A percentile compares a stretch with the other conserved stretches of the same genome.
Evolutionary conservation across 176 grass and related monocot species (phyloP).

Genomic region (Coix lacrymajobi): DNA sequence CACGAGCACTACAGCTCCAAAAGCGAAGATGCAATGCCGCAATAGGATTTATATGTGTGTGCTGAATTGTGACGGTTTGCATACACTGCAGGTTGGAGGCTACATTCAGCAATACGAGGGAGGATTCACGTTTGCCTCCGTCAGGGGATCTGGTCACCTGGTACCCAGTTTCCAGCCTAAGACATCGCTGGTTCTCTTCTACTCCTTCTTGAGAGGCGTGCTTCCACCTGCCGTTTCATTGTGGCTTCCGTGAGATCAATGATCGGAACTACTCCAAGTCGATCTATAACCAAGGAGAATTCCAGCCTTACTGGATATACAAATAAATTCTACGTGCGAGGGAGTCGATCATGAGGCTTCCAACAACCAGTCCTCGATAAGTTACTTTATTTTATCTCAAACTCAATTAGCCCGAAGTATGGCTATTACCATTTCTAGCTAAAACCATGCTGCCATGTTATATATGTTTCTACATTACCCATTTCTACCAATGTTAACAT

Average conservation of each 20-base stretch:
- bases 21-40: not conserved
- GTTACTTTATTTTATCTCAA: too few relatives aligned
- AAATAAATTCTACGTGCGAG: too few relatives aligned
- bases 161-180: conserved; percentile 37
- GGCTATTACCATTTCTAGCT: too few relatives aligned
- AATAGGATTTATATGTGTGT: not conserved
- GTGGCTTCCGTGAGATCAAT: not conserved
- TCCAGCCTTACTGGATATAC: too few relatives aligned
- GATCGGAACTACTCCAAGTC: not conserved
- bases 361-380: too few relatives aligned
- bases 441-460: too few relatives aligned
- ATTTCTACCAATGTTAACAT: too few relatives aligned
- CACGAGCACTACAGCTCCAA: not conserved
- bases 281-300: not conserved
- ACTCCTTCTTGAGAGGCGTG: conserved; percentile 36
- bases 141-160: conserved; percentile 40
- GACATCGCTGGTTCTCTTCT: conserved; percentile 30
- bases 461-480: too few relatives aligned
- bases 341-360: too few relatives aligned
- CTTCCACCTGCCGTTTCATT: conserved; percentile 21
- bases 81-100: conserved; percentile 24
- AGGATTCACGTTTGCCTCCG: conserved; percentile 29
- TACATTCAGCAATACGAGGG: conserved; percentile 29
- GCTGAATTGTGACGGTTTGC: not conserved
- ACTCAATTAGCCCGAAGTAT: too few relatives aligned